These are phyloP conservation scores for Syncephalastrum monosporum DNA, from an alignment of 371 early-diverging fungal genomes.

Conservation along the genomic window DNA sequence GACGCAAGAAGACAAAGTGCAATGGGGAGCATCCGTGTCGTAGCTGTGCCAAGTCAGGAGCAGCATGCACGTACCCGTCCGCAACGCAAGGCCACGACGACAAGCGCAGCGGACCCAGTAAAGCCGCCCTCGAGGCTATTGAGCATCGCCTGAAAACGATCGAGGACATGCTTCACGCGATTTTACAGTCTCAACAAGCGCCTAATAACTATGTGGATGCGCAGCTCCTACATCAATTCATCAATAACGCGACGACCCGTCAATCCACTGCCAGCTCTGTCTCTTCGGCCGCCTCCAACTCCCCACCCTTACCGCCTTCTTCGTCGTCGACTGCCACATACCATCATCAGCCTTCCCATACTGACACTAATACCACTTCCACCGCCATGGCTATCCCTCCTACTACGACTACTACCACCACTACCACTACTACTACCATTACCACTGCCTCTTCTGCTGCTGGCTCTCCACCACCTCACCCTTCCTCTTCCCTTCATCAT, in stretches of 20 bases:
- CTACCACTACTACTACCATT: slow-evolving; percentile 5
- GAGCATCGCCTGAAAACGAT: slow-evolving; percentile 35
- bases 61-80: slow-evolving; percentile 48
- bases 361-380: slow-evolving; percentile 8
- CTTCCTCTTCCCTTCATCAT: slow-evolving; percentile 3
- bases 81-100: slow-evolving; percentile 29
- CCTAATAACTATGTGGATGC: slow-evolving; percentile 17
- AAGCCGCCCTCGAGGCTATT: slow-evolving; percentile 37
- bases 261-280: slow-evolving; percentile 6
- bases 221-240: slow-evolving; percentile 20
- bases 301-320: slow-evolving; percentile 13
- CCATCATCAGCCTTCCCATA: slow-evolving; percentile 8
- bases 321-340: slow-evolving; percentile 17
- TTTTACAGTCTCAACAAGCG: slow-evolving; percentile 19
- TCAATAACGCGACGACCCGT: slow-evolving; percentile 12
- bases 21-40: slow-evolving; percentile 63
- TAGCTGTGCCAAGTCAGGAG: slow-evolving; percentile 55
- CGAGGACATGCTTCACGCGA: slow-evolving; percentile 34
- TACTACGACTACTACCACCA: slow-evolving; percentile 4
- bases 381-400: not conserved
- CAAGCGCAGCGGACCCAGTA: slow-evolving; percentile 25
- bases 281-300: slow-evolving; percentile 10
- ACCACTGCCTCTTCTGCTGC: not conserved
- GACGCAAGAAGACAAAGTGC: slow-evolving; percentile 57
- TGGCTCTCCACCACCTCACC: not conserved